Evolutionary conservation across 2,329 filamentous ascomycete genomes (phyloP), one percentile per base, ranked within the genome.

Genomic region (Apiospora marii): DNA sequence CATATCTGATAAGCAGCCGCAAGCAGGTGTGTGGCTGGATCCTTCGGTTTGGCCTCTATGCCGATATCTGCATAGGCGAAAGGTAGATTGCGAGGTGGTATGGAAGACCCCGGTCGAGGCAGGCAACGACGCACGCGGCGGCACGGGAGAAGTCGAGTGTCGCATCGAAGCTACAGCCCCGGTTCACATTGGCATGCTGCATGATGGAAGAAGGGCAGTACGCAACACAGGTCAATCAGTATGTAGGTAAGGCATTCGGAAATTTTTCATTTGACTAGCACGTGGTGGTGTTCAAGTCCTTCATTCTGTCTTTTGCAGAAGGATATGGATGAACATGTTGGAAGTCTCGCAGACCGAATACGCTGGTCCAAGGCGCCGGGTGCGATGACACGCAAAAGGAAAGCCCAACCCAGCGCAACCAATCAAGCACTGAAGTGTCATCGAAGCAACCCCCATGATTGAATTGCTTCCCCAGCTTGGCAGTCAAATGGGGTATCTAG

Each of bases 31-130:
- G 53, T 61, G 53, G 53, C 16, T n/a, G 53, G 53, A 34, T 37
- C 16, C 53, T 61, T 61, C 30, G 53, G 16, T 37, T 16, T 61
- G 30, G 53, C 30, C 53, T 61, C 30, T 61, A 37, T 30, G 53
- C 53, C 53, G 53, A 37, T 61, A 37, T 61, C 53, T 61, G 53
- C 53, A 61, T 61, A 22, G 53, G 34, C 53, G 53, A 30, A 14
- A 10, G 7, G 53, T 6, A 61, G 53, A 61, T 61, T 61, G 53
- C n/a, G 16, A 61, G 53, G 53, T 61, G 53, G 53, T 61, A 61
- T 61, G 30, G 53, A 19, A 61, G 27, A 61, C 22, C 27, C 53
- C 53, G 53, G 53, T 61, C 22, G 53, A 61, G 53, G 53, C 53
- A 61, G 53, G 53, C 53, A 30, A 61, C 30, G 53, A 61, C 16